A percentile compares a stretch with the other conserved stretches of the same genome.
Evolutionary conservation across 805 yeast genomes (phyloP).

Genomic region (Tetrapisispora phaffii): DNA sequence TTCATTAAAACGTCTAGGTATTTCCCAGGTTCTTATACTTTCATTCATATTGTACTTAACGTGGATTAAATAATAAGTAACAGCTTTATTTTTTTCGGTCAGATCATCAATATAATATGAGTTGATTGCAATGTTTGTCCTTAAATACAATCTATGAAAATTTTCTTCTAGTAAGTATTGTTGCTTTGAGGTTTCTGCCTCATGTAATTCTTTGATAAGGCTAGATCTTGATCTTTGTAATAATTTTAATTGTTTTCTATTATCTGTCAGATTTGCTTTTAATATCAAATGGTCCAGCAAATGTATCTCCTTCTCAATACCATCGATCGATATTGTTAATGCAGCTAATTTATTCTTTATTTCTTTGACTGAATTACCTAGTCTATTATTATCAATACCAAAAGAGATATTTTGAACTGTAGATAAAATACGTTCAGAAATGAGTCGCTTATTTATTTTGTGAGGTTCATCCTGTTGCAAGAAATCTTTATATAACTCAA

Average conservation of each 20-base stretch:
- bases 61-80: constrained; percentile 64
- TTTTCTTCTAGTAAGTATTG: constrained; percentile 77
- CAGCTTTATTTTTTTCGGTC: constrained; percentile 43
- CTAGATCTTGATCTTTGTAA: constrained; percentile 58
- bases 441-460: neutral
- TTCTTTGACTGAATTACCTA: neutral
- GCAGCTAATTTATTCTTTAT: constrained; percentile 56
- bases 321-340: constrained; percentile 48
- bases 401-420: neutral
- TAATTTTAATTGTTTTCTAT: constrained; percentile 56
- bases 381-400: neutral
- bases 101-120: constrained; percentile 43
- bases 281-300: constrained; percentile 57
- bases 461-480: neutral
- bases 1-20: constrained; percentile 83
- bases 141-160: constrained; percentile 65
- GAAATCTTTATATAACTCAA: neutral
- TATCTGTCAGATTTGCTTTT: constrained; percentile 81
- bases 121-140: constrained; percentile 43
- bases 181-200: constrained; percentile 65
- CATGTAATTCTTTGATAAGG: constrained; percentile 59
- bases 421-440: neutral
- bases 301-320: constrained; percentile 48
- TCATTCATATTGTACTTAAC: constrained; percentile 49
- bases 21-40: constrained; percentile 71